Evolutionary conservation across 306 rosid species (phyloP), one percentile per base, ranked within the genome.

Genomic region (Medicago lupulina): DNA sequence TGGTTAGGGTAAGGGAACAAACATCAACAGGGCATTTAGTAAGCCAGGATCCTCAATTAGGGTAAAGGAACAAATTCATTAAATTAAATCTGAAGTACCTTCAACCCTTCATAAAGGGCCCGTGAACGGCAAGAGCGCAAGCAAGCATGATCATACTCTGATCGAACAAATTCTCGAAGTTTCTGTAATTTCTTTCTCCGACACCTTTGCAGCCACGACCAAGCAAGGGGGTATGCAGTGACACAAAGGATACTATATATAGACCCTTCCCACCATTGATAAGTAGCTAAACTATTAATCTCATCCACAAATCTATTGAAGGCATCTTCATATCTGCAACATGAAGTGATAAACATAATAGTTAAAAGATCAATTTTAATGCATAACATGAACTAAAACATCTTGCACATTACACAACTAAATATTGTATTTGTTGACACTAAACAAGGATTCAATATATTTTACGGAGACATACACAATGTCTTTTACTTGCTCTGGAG

Each of bases 231-330:
- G 76, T 90, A 92, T 53, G 92, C 91, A 54, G 87, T 70, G 74
- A 90, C 71, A 81, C 89, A 87, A 63, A 96, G 93, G 80, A 96
- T 89, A 80, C 86, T 96, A 86, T 88, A 86, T 59, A 88, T 85
- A 67, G 99, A 94, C 61, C 99, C 99, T 85, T 96, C 97, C 99
- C 99, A 96, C 99, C 99, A 96, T 70, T 92, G 87, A 76, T 96
- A 96, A 50, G 97, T 79, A 23, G 99, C 89, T 74, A 96, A 83
- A 72, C 92, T 88, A 79, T 96, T 96, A 25, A 96, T 83, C 73
- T 89, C 99, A 80, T 90, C 97, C 61, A 96, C 98, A 90, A 96
- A 96, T 59, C 91, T 79, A 78, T 96, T 96, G 84, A 92, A 96
- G 53, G 98, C 96, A 80, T 86, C 93, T 82, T 92, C 99, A 70